Percentiles rank a stretch among this genome's conserved stretches.
Evolutionary conservation across 169 alveolate genomes (phyloP).

Genomic region (Perkinsus chesapeaki): DNA sequence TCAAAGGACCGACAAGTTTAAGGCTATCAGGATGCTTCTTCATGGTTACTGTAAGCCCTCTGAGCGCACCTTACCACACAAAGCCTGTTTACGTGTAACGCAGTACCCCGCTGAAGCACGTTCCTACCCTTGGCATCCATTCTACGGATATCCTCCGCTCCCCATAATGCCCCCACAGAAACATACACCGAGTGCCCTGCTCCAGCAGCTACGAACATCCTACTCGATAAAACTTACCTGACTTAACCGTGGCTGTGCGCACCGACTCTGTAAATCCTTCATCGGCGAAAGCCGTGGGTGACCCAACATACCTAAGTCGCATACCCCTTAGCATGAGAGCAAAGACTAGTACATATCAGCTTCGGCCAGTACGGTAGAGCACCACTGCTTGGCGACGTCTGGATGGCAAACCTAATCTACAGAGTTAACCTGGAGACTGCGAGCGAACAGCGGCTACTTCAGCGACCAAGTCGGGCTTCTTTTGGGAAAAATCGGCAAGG

Average conservation of each 20-base stretch:
- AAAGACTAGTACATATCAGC: background rate
- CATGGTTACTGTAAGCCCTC: background rate
- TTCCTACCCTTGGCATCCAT: too few species aligned
- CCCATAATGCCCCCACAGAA: conserved; percentile 7
- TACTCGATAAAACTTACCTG: background rate
- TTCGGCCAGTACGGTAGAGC: background rate
- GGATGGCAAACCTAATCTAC: background rate
- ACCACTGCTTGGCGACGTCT: background rate
- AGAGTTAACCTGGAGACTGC: background rate
- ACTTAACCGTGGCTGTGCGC: background rate
- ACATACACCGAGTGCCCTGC: background rate
- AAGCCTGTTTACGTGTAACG: too few species aligned
- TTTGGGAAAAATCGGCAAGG: background rate
- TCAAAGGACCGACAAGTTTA: background rate
- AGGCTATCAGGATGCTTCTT: background rate
- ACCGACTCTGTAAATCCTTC: background rate
- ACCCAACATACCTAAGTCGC: background rate
- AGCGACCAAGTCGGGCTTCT: background rate
- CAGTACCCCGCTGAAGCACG: too few species aligned
- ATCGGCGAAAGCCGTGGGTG: conserved; percentile 7
- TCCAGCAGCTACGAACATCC: background rate
- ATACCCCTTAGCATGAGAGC: background rate
- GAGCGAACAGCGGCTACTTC: background rate
- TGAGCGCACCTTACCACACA: background rate
- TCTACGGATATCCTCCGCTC: background rate